These are phyloP conservation scores for Sclerotinia borealis DNA, from an alignment of 2,329 filamentous ascomycete genomes.

Conservation along the genomic window DNA sequence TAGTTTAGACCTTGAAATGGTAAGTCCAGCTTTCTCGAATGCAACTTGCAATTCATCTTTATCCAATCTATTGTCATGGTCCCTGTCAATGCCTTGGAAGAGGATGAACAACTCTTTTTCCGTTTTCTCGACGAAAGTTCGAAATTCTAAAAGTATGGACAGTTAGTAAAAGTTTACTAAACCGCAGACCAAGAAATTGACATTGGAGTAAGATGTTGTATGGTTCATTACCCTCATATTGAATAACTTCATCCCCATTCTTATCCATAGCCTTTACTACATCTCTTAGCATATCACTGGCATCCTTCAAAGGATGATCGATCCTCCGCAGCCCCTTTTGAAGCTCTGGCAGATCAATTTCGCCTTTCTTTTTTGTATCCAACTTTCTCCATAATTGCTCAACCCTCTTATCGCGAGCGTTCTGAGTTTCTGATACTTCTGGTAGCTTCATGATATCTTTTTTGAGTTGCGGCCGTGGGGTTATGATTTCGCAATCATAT, in stretches of 20 bases:
- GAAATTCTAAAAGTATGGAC: conserved; percentile 62
- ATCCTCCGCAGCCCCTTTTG: conserved; percentile 81
- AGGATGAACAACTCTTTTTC: conserved; percentile 76
- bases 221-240: conserved; percentile 69
- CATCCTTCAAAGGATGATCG: conserved; percentile 93
- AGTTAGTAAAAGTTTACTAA: conserved; percentile 9
- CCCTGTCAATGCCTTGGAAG: conserved; percentile 80
- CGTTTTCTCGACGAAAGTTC: conserved; percentile 77
- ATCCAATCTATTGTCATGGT: conserved; percentile 80
- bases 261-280: conserved; percentile 80
- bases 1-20: conserved; percentile 70
- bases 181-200: not conserved
- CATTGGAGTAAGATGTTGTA: not conserved
- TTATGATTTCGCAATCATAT: conserved; percentile 25
- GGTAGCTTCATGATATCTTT: conserved; percentile 20
- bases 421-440: conserved; percentile 70
- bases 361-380: conserved; percentile 68
- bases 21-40: conserved; percentile 71
- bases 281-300: conserved; percentile 73
- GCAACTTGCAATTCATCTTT: conserved; percentile 76
- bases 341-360: conserved; percentile 77
- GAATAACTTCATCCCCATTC: conserved; percentile 81
- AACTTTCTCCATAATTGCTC: conserved; percentile 79
- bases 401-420: conserved; percentile 73
- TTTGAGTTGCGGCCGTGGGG: conserved; percentile 11